Evolutionary conservation across 805 yeast genomes (phyloP).

Genomic region (Schizosaccharomyces japonicus): DNA sequence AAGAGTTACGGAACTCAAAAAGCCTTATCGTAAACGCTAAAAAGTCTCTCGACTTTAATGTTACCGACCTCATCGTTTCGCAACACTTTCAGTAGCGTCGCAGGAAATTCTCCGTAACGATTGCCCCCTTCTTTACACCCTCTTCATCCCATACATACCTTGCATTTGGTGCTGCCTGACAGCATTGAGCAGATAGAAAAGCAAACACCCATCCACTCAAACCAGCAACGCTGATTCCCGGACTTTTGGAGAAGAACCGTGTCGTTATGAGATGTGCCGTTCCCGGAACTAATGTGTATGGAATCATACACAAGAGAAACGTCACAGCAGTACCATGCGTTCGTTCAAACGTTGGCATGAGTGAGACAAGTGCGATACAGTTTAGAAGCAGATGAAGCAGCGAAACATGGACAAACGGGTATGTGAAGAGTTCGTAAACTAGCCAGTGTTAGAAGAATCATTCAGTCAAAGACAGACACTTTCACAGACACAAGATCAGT

Average conservation of each 20-base stretch:
- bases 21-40: no score
- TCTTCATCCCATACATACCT: no score
- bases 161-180: no score
- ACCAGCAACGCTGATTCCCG: not conserved
- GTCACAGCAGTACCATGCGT: not conserved
- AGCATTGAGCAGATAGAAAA: not conserved
- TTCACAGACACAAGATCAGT: no score
- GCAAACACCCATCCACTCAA: slow-evolving; percentile 3
- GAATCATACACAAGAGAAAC: not conserved
- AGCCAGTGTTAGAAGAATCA: not conserved
- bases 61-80: no score
- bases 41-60: no score
- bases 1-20: no score
- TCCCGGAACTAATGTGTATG: not conserved
- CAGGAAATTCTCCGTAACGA: no score
- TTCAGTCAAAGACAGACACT: not conserved
- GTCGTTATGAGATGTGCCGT: not conserved
- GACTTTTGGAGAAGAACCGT: not conserved
- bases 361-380: not conserved
- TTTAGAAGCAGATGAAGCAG: not conserved
- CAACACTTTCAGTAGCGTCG: no score
- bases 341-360: not conserved
- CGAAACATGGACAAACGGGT: not conserved
- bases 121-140: no score
- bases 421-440: not conserved